Evolutionary conservation across 2,329 filamentous ascomycete species (phyloP).

Genomic region (Xylariales sp.): DNA sequence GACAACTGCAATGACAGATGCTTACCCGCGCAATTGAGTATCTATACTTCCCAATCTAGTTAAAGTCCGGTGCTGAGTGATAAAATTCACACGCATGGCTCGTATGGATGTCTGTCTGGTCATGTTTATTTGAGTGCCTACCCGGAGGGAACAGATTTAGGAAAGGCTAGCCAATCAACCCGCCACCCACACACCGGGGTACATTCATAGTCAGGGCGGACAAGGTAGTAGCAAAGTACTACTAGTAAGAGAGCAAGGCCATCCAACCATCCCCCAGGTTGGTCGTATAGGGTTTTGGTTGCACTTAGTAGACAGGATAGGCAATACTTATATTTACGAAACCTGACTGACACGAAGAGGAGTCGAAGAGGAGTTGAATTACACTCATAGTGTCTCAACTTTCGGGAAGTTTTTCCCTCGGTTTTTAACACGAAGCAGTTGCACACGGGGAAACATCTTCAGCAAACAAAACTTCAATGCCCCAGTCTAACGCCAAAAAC

Average conservation of each 20-base stretch:
- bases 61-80: constrained; percentile 19
- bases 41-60: constrained; percentile 29
- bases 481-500: constrained; percentile 2
- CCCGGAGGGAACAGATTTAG: constrained; percentile 25
- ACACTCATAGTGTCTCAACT: neutral
- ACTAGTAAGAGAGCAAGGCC: neutral
- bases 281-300: neutral
- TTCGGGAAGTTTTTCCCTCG: neutral
- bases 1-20: constrained; percentile 25
- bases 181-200: constrained; percentile 10
- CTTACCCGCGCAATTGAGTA: constrained; percentile 24
- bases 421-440: neutral
- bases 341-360: constrained; percentile 9
- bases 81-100: constrained; percentile 32
- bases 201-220: constrained; percentile 17
- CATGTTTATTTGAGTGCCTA: constrained; percentile 27
- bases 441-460: neutral
- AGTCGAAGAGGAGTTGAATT: neutral
- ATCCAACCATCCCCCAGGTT: neutral
- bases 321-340: constrained; percentile 14
- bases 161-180: constrained; percentile 17
- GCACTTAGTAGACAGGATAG: neutral
- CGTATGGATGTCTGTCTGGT: constrained; percentile 18
- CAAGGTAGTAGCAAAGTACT: constrained; percentile 31
- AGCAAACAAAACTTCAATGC: neutral